Evolutionary conservation across 2,329 filamentous ascomycete species (phyloP), one percentile per base, ranked within the genome.

Genomic region (Aspergillus fischeri): DNA sequence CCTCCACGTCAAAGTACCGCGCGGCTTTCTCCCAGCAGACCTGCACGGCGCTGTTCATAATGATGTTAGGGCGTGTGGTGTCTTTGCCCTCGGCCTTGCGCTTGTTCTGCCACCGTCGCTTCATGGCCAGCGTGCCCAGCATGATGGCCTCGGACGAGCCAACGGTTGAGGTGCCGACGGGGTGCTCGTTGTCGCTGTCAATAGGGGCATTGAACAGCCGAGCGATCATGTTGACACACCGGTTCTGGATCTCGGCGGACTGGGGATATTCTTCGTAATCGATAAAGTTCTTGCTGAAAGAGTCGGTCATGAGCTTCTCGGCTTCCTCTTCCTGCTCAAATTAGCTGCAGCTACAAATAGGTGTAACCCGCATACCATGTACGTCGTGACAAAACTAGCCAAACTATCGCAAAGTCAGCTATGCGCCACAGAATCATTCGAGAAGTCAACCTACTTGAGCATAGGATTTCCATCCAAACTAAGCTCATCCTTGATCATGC

Each of bases 11-110:
- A 67, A 96, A 94, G 78, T 95, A 96, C 52, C 91, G 83, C 4
- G 88, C 86, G 0, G 89, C 88, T 80, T 97, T 97, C 75, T 97
- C 92, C 92, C 92, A 97, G 81, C 92, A 96, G 44, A 97, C 93
- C 77, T 97, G 93, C 2, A 97, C 93, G 32, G 93, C 92, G 27
- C 90, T 91, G 67, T 90, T 94, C 93, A 97, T 97, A 80, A 97
- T 80, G 60, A 97, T 88, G 77, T 97, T 97, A 55, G 93, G 93
- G 48, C 83, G 83, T 61, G 92, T 90, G 59, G 75, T 84, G 54
- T 91, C 84, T 79, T 95, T 94, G 60, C 92, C 92, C 66, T 85
- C 90, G 4, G 89, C 91, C 72, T 88, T 84, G 66, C 91, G 87
- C 77, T 87, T 87, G 75, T 94, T 92, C 79, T 90, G 87, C 93